Evolutionary conservation across 495 filamentous ascomycete genomes (phyloP).

Genomic region (Glutinoglossum americanum): DNA sequence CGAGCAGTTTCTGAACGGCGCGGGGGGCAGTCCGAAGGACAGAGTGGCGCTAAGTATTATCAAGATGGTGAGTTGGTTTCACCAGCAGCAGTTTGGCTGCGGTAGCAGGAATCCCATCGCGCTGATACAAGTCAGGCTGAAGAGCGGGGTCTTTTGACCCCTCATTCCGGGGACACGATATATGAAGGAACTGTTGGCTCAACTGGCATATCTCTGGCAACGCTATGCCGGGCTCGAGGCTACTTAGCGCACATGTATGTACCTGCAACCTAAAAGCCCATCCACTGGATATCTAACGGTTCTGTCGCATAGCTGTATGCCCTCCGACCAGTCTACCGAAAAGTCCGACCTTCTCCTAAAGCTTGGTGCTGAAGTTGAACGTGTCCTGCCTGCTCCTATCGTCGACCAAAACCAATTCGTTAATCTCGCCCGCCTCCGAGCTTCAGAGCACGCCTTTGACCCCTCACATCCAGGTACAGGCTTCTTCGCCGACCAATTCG

Average conservation of each 20-base stretch:
- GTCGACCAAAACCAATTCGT: slow-evolving; percentile 82
- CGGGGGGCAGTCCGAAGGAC: slow-evolving; percentile 91
- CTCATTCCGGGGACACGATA: slow-evolving; percentile 70
- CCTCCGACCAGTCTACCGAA: slow-evolving; percentile 70
- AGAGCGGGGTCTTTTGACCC: slow-evolving; percentile 49
- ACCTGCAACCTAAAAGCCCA: neutral
- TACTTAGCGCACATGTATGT: slow-evolving; percentile 75
- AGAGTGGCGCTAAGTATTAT: slow-evolving; percentile 85
- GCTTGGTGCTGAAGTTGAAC: slow-evolving; percentile 75
- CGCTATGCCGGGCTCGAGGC: slow-evolving; percentile 66
- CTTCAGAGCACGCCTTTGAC: slow-evolving; percentile 42
- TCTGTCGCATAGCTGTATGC: slow-evolving; percentile 49
- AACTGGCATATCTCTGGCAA: slow-evolving; percentile 83
- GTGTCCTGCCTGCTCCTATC: slow-evolving; percentile 78
- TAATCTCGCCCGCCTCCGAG: slow-evolving; percentile 67
- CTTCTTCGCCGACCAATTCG: slow-evolving; percentile 95
- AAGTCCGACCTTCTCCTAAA: slow-evolving; percentile 77
- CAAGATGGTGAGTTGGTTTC: slow-evolving; percentile 26
- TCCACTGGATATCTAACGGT: neutral
- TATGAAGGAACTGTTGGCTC: slow-evolving; percentile 96
- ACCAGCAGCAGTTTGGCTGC: neutral
- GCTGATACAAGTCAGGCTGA: slow-evolving; percentile 36
- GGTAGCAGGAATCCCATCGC: neutral
- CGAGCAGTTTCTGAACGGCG: slow-evolving; percentile 64
- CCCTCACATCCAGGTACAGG: slow-evolving; percentile 31